Conservation (phyloP, 306 rosid species). For the Cicer yamashitae region DNA sequence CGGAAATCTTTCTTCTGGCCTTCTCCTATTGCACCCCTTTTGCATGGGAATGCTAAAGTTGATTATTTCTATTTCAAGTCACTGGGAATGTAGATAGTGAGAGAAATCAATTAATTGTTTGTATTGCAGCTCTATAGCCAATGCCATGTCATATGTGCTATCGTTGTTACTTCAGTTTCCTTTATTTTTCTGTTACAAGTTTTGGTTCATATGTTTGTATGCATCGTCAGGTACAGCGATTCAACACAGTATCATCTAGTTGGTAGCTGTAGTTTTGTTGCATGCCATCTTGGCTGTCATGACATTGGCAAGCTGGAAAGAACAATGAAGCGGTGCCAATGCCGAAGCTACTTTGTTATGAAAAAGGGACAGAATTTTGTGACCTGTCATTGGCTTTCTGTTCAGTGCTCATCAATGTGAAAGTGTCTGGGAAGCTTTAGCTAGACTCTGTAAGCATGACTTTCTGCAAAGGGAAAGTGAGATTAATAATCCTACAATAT, state of each 20-base stretch:
- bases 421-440: conserved; percentile 18
- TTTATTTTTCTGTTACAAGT: conserved; percentile 3
- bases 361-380: conserved; percentile 24
- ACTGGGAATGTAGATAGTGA: conserved; percentile 17
- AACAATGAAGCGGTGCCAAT: conserved; percentile 4
- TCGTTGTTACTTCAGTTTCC: conserved; percentile 25
- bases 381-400: not conserved
- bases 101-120: conserved; percentile 6
- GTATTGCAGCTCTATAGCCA: not conserved
- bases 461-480: conserved; percentile 19
- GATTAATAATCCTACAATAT: not conserved
- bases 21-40: conserved; percentile 9
- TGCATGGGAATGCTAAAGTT: conserved; percentile 13
- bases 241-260: conserved; percentile 21
- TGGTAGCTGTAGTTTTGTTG: not conserved
- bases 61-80: not conserved
- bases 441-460: conserved; percentile 6
- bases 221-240: conserved; percentile 12
- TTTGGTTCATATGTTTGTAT: conserved; percentile 28
- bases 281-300: conserved; percentile 2
- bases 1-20: conserved; percentile 17
- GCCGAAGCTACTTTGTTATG: conserved; percentile 14
- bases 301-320: conserved; percentile 3
- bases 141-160: conserved; percentile 18
- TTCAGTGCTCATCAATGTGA: conserved; percentile 29